Percentiles rank a stretch among this genome's conserved stretches.
Conservation (phyloP, 257 asterid genomes). For the Dorcoceras hygrometricum region DNA sequence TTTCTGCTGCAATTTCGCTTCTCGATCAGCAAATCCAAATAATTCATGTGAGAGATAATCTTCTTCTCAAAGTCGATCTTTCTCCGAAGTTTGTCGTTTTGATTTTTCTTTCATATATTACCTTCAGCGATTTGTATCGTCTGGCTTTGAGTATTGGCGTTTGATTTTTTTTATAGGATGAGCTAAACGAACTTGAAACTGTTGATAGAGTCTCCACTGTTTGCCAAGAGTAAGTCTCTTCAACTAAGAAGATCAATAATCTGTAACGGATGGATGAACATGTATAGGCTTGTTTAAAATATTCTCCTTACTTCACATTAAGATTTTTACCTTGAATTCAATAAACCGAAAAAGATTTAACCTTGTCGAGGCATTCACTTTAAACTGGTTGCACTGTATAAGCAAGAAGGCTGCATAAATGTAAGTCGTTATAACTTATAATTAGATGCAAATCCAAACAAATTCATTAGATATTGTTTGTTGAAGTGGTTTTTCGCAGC, state of each 20-base stretch:
- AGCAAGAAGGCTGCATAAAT: too few relatives aligned
- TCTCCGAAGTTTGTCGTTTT: too few relatives aligned
- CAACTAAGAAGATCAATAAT: not conserved
- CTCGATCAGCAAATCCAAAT: constrained; percentile 58
- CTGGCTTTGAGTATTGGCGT: not conserved
- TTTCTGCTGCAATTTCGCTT: constrained; percentile 51
- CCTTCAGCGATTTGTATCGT: not conserved
- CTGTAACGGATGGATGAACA: not conserved
- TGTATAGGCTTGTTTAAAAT: not conserved
- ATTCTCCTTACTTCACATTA: too few relatives aligned
- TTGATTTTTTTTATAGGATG: constrained; percentile 44
- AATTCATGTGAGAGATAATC: constrained; percentile 37
- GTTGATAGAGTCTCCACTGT: constrained; percentile 65
- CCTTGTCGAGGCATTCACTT: too few relatives aligned
- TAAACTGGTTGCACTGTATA: too few relatives aligned
- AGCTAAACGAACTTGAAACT: constrained; percentile 66
- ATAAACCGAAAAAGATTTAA: too few relatives aligned
- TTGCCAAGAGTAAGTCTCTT: constrained; percentile 56
- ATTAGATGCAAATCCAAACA: too few relatives aligned
- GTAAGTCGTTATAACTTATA: too few relatives aligned
- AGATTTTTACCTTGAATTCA: too few relatives aligned
- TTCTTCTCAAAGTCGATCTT: not conserved
- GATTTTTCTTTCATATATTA: not conserved
- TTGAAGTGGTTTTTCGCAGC: not conserved
- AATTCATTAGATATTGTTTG: too few relatives aligned